A percentile compares a stretch with the other conserved stretches of the same genome.
Conservation (phyloP, 805 yeast genomes). For the Teunomyces gatunensis region DNA sequence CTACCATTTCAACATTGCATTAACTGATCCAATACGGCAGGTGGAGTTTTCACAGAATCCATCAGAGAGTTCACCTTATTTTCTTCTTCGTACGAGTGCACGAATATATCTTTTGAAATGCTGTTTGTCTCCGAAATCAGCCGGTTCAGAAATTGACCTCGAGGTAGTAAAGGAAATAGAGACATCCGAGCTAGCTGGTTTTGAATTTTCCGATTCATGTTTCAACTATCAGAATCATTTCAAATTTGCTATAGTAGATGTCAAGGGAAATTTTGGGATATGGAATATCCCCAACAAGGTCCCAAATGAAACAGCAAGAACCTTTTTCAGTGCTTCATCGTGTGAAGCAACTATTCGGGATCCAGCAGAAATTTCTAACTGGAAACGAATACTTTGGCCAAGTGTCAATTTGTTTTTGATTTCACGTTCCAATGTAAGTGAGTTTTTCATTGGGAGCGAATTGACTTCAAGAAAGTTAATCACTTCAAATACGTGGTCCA, state of each 20-base stretch:
- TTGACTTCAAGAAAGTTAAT: constrained; percentile 33
- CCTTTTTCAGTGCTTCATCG: neutral
- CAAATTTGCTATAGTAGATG: constrained; percentile 46
- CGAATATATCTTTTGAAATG: constrained; percentile 33
- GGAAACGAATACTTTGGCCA: constrained; percentile 53
- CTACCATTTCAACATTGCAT: constrained; percentile 3
- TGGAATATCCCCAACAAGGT: constrained; percentile 21
- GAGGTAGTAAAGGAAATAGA: constrained; percentile 17
- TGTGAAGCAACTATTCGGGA: constrained; percentile 27
- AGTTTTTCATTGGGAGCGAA: constrained; percentile 22
- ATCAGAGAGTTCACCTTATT: constrained; percentile 20
- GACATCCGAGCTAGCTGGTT: constrained; percentile 22
- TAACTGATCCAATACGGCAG: constrained; percentile 38
- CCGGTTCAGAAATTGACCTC: constrained; percentile 4
- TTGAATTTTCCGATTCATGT: constrained; percentile 44
- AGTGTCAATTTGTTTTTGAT: constrained; percentile 24
- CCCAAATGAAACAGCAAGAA: neutral
- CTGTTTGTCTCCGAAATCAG: neutral
- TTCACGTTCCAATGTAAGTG: constrained; percentile 45
- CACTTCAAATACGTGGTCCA: constrained; percentile 54
- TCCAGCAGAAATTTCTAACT: constrained; percentile 52
- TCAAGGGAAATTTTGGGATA: constrained; percentile 50
- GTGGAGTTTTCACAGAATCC: constrained; percentile 26
- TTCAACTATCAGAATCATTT: constrained; percentile 42
- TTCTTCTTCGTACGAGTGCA: constrained; percentile 39